Evolutionary conservation across 2,329 filamentous ascomycete genomes (phyloP).

Genomic region (Penicillium sp.): DNA sequence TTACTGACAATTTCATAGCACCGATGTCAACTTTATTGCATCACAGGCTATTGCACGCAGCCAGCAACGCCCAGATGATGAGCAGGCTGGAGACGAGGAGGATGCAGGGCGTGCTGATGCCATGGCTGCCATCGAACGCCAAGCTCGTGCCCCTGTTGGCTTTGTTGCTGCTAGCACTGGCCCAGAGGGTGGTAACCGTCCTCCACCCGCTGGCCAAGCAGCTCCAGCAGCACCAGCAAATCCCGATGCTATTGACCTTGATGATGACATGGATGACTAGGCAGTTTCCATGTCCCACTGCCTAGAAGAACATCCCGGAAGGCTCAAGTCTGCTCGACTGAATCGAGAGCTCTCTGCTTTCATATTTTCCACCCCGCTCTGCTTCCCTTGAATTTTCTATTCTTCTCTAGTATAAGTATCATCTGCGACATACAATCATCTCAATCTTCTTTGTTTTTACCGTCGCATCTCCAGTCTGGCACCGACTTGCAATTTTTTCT

Average conservation of each 20-base stretch:
- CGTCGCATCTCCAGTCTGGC: conserved; percentile 8
- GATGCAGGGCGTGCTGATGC: conserved; percentile 65
- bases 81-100: conserved; percentile 37
- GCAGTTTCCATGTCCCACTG: neutral
- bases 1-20: conserved; percentile 54
- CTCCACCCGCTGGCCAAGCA: conserved; percentile 35
- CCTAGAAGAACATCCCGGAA: neutral
- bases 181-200: conserved; percentile 62
- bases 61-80: conserved; percentile 55
- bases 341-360: neutral
- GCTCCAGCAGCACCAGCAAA: conserved; percentile 58
- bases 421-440: conserved; percentile 9
- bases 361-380: neutral
- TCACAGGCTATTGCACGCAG: conserved; percentile 87
- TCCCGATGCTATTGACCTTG: conserved; percentile 84
- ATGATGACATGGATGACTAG: conserved; percentile 54
- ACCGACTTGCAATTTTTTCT: conserved; percentile 5
- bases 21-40: conserved; percentile 97
- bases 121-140: conserved; percentile 85
- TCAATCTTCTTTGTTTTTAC: conserved; percentile 2
- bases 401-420: conserved; percentile 14
- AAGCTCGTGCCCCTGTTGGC: conserved; percentile 82
- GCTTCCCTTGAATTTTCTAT: neutral
- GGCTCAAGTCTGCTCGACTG: neutral
- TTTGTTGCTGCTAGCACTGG: conserved; percentile 87